Percentiles rank a stretch among this genome's conserved stretches.
Evolutionary conservation across 176 grass and related monocot genomes (phyloP).

Genomic region (Cenchrus fungigraminus): DNA sequence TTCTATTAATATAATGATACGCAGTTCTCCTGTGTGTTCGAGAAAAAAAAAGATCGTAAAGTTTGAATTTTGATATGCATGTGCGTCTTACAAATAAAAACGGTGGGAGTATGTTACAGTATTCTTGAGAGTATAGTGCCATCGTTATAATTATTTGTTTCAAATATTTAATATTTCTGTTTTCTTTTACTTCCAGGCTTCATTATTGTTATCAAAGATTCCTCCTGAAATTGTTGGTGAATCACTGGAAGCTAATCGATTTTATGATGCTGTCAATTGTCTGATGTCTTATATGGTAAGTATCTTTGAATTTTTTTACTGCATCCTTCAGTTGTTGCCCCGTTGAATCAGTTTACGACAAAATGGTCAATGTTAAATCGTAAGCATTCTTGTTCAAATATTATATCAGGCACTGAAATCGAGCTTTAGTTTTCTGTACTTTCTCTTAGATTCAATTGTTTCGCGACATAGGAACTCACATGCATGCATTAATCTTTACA

Average conservation of each 20-base stretch:
- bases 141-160: not conserved
- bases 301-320: not conserved
- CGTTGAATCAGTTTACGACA: too few relatives aligned
- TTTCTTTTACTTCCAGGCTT: constrained; percentile 55
- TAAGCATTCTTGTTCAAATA: not conserved
- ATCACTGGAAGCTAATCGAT: constrained; percentile 49
- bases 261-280: constrained; percentile 91
- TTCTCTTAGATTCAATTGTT: constrained; percentile 7
- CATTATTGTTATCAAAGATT: constrained; percentile 75
- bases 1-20: too few relatives aligned
- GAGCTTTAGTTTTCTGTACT: too few relatives aligned
- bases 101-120: not conserved
- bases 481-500: constrained; percentile 38
- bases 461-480: not conserved
- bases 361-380: too few relatives aligned
- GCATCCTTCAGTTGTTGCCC: too few relatives aligned
- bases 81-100: too few relatives aligned
- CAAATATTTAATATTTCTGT: not conserved
- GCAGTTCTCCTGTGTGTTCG: too few relatives aligned
- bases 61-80: too few relatives aligned
- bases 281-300: constrained; percentile 88
- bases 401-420: too few relatives aligned
- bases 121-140: not conserved
- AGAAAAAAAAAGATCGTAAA: too few relatives aligned
- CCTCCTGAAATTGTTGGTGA: constrained; percentile 73